Percentiles rank a stretch among this genome's conserved stretches.
Conservation (phyloP, 495 filamentous ascomycete genomes). For the Hypoxylon crocopeplum region DNA sequence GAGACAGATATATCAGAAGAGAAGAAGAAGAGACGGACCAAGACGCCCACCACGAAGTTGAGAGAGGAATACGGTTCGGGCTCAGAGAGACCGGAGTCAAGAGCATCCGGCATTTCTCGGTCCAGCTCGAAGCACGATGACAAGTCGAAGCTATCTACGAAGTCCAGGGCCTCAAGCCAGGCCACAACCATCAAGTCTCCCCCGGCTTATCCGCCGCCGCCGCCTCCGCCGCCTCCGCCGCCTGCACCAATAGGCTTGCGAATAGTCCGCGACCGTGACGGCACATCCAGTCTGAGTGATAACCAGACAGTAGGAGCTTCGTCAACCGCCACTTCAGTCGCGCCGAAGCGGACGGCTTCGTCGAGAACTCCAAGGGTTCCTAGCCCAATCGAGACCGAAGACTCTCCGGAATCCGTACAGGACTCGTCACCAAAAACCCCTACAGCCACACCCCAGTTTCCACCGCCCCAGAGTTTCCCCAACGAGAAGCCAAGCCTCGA, state of each 20-base stretch:
- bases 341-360: conserved; percentile 61
- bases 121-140: conserved; percentile 52
- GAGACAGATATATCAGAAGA: conserved; percentile 61
- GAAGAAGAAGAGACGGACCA: conserved; percentile 48
- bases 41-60: conserved; percentile 40
- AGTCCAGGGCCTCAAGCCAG: conserved; percentile 57
- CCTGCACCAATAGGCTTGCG: conserved; percentile 31
- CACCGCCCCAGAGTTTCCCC: conserved; percentile 44
- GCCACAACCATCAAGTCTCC: conserved; percentile 47
- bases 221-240: conserved; percentile 21
- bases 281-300: conserved; percentile 58
- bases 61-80: conserved; percentile 41
- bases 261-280: conserved; percentile 27
- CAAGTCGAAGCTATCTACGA: conserved; percentile 53
- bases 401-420: conserved; percentile 54
- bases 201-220: conserved; percentile 34
- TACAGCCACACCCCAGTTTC: conserved; percentile 58
- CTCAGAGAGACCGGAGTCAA: conserved; percentile 46
- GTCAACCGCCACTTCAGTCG: conserved; percentile 66
- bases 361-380: conserved; percentile 46
- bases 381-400: conserved; percentile 46
- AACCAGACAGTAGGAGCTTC: conserved; percentile 26
- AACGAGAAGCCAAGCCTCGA: conserved; percentile 41
- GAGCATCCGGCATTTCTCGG: conserved; percentile 50
- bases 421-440: conserved; percentile 67